Percentiles rank a stretch among this genome's conserved stretches.
Evolutionary conservation across 2,329 filamentous ascomycete genomes (phyloP).

Genomic region (Aureobasidium pullulans): DNA sequence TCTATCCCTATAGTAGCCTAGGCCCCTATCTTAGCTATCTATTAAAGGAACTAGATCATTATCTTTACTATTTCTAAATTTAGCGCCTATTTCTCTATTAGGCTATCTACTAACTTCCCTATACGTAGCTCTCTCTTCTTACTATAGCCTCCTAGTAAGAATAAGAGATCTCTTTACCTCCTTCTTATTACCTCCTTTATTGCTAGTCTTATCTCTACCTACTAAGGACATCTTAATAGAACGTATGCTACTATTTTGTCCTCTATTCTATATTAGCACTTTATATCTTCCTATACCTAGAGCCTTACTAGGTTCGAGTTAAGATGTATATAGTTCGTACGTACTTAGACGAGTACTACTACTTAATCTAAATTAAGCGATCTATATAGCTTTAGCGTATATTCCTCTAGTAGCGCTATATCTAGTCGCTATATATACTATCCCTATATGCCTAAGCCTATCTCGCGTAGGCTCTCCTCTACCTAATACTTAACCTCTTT

Average conservation of each 20-base stretch:
- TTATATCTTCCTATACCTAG: background rate
- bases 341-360: background rate
- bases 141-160: conserved; percentile 42
- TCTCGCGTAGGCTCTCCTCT: background rate
- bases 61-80: background rate
- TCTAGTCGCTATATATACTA: background rate
- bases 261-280: background rate
- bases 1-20: background rate
- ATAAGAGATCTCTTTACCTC: conserved; percentile 36
- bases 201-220: background rate
- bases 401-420: background rate
- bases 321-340: background rate
- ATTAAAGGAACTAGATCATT: background rate
- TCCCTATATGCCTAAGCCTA: background rate
- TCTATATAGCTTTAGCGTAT: background rate
- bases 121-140: conserved; percentile 27
- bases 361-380: background rate
- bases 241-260: background rate
- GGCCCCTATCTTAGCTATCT: background rate
- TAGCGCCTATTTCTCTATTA: background rate
- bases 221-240: background rate
- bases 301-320: background rate
- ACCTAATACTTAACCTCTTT: background rate
- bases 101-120: background rate
- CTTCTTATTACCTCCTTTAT: background rate